These are phyloP conservation scores for Triangularia verruculosa DNA, from an alignment of 2,329 filamentous ascomycete species.

Conservation along the genomic window DNA sequence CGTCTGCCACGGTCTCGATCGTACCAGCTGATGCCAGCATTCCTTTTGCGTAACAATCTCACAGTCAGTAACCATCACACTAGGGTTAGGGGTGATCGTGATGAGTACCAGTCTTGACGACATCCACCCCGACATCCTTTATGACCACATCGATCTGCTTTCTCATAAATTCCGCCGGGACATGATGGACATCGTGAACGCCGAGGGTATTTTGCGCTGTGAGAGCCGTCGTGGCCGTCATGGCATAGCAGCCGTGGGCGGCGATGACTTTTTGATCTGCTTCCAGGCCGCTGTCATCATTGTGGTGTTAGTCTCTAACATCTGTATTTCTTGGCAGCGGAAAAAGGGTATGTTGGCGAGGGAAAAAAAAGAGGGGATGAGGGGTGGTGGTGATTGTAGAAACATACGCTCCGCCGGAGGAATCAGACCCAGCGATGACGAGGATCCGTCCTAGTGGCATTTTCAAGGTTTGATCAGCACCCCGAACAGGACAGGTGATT, in stretches of 20 bases:
- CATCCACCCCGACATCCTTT: slow-evolving; percentile 81
- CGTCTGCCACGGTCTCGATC: slow-evolving; percentile 64
- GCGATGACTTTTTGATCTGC: slow-evolving; percentile 94
- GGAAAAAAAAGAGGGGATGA: not conserved
- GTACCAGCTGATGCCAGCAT: slow-evolving; percentile 77
- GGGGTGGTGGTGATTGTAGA: not conserved
- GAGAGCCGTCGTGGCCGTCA: slow-evolving; percentile 91
- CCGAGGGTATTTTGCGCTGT: slow-evolving; percentile 94
- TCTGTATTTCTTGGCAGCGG: slow-evolving; percentile 2
- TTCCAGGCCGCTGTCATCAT: slow-evolving; percentile 70
- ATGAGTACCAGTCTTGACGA: slow-evolving; percentile 79
- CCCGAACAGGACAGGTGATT: not conserved
- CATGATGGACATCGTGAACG: slow-evolving; percentile 75
- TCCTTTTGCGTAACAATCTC: slow-evolving; percentile 45
- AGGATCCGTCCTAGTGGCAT: slow-evolving; percentile 53
- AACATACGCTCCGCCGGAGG: slow-evolving; percentile 79
- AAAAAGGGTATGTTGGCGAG: slow-evolving; percentile 9
- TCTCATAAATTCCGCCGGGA: slow-evolving; percentile 73
- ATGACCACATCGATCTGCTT: slow-evolving; percentile 85
- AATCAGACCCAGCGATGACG: slow-evolving; percentile 84
- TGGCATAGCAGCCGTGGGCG: slow-evolving; percentile 89
- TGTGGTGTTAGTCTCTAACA: not conserved
- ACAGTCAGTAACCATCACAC: not conserved
- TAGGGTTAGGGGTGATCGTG: not conserved
- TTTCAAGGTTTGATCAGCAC: not conserved